These are phyloP conservation scores for Aspergillus brunneoviolaceus DNA, from an alignment of 2,329 filamentous ascomycete genomes.

Conservation along the genomic window DNA sequence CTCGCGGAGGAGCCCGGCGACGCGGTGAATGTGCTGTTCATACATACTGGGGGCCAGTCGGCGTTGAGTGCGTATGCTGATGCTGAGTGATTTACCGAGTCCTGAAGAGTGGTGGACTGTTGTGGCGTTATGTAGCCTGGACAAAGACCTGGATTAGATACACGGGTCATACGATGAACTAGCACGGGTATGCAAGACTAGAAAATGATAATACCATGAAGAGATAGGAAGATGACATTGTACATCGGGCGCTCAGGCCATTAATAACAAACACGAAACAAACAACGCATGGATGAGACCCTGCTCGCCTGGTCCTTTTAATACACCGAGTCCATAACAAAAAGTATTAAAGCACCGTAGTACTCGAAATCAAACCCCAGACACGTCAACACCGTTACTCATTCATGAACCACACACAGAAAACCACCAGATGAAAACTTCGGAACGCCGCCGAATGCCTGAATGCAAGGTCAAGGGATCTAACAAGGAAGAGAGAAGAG, in stretches of 20 bases:
- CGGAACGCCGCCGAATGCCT: slow-evolving; percentile 14
- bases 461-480: slow-evolving; percentile 4
- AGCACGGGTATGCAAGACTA: not conserved
- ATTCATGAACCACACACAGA: slow-evolving; percentile 21
- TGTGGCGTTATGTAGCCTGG: too few relatives aligned
- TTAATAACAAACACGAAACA: slow-evolving; percentile 7
- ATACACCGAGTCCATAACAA: slow-evolving; percentile 20
- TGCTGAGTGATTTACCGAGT: slow-evolving; percentile 2
- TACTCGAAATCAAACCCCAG: not conserved
- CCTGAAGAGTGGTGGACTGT: too few relatives aligned
- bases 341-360: slow-evolving; percentile 3
- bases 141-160: too few relatives aligned
- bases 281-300: slow-evolving; percentile 1
- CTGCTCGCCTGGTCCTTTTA: slow-evolving; percentile 22
- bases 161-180: too few relatives aligned
- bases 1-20: not conserved
- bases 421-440: slow-evolving; percentile 13
- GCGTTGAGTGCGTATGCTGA: slow-evolving; percentile 34
- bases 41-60: slow-evolving; percentile 40
- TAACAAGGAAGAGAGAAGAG: slow-evolving; percentile 5
- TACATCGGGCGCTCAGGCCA: slow-evolving; percentile 1
- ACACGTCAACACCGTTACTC: slow-evolving; percentile 16
- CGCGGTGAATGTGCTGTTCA: slow-evolving; percentile 35
- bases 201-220: slow-evolving; percentile 1
- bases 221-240: not conserved